phyloP scores from a whole-genome alignment of 805 yeast species.

The Cyberlindnera petersonii region DNA sequence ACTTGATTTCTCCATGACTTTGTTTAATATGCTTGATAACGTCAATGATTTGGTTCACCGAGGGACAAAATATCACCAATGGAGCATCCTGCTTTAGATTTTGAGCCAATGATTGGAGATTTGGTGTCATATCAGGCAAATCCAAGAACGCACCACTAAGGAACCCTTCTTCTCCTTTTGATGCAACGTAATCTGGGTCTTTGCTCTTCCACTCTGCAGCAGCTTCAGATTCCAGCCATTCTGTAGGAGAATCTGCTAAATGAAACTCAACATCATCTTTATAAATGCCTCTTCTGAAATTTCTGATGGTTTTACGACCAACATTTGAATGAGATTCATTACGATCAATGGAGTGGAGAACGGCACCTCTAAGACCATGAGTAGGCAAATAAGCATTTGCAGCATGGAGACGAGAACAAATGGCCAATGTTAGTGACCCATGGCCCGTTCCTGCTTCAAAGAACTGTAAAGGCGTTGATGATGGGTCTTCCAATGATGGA shows the following conservation, averaged over 20 bases:
- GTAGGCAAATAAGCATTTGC: slow-evolving; percentile 36
- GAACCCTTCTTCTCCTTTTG: slow-evolving; percentile 30
- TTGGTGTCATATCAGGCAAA: slow-evolving; percentile 40
- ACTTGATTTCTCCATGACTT: slow-evolving; percentile 28
- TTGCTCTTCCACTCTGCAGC: slow-evolving; percentile 25
- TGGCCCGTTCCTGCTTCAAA: slow-evolving; percentile 56
- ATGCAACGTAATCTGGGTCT: slow-evolving; percentile 16
- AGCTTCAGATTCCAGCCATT: slow-evolving; percentile 34
- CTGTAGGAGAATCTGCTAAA: slow-evolving; percentile 36
- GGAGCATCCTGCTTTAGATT: slow-evolving; percentile 40
- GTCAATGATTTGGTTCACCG: slow-evolving; percentile 44
- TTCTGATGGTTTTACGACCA: slow-evolving; percentile 38
- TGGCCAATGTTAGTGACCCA: slow-evolving; percentile 45
- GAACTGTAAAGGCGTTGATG: slow-evolving; percentile 34
- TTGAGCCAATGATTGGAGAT: slow-evolving; percentile 32
- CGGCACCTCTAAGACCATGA: slow-evolving; percentile 36
- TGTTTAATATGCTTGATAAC: slow-evolving; percentile 32
- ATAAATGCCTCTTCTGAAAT: slow-evolving; percentile 42
- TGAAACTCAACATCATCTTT: slow-evolving; percentile 43
- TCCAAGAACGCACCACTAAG: slow-evolving; percentile 44
- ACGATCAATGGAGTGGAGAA: slow-evolving; percentile 44
- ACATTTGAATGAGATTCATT: slow-evolving; percentile 36
- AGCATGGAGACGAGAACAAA: slow-evolving; percentile 39
- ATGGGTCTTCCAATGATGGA: slow-evolving; percentile 28
- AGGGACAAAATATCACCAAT: slow-evolving; percentile 43